Evolutionary conservation across 2,329 filamentous ascomycete genomes (phyloP).

Genomic region (Fusarium scirpi): DNA sequence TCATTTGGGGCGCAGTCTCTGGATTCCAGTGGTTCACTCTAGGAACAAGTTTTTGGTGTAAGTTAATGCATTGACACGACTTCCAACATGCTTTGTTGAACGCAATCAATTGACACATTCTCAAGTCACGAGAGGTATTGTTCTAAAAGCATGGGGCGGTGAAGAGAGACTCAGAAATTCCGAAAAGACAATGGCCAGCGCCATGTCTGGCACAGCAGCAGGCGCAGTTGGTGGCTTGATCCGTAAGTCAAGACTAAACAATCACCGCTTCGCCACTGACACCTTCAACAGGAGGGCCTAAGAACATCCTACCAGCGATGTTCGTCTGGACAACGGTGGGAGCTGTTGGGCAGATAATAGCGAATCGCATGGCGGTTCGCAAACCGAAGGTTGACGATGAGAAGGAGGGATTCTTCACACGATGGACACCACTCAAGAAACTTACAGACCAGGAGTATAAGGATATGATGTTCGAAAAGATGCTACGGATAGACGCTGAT

Average conservation of each 20-base stretch:
- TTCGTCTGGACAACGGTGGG: slow-evolving; percentile 61
- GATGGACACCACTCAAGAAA: slow-evolving; percentile 77
- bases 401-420: slow-evolving; percentile 63
- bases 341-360: slow-evolving; percentile 55
- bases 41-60: slow-evolving; percentile 82
- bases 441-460: slow-evolving; percentile 80
- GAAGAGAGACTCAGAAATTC: slow-evolving; percentile 64
- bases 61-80: slow-evolving; percentile 45
- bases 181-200: slow-evolving; percentile 75
- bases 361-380: slow-evolving; percentile 49
- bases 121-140: slow-evolving; percentile 61
- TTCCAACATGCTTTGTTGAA: not conserved
- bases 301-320: slow-evolving; percentile 64
- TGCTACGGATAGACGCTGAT: slow-evolving; percentile 78
- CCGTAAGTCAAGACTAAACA: slow-evolving; percentile 55
- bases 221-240: slow-evolving; percentile 69
- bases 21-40: slow-evolving; percentile 86
- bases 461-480: slow-evolving; percentile 75
- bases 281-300: slow-evolving; percentile 59
- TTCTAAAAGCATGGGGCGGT: slow-evolving; percentile 62
- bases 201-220: slow-evolving; percentile 77
- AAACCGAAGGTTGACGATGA: slow-evolving; percentile 54
- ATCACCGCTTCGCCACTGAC: slow-evolving; percentile 29
- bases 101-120: slow-evolving; percentile 18
- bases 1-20: slow-evolving; percentile 77